Percentiles rank a stretch among this genome's conserved stretches.
Conservation (phyloP, 2,329 filamentous ascomycete species). For the Fusarium xylarioides region DNA sequence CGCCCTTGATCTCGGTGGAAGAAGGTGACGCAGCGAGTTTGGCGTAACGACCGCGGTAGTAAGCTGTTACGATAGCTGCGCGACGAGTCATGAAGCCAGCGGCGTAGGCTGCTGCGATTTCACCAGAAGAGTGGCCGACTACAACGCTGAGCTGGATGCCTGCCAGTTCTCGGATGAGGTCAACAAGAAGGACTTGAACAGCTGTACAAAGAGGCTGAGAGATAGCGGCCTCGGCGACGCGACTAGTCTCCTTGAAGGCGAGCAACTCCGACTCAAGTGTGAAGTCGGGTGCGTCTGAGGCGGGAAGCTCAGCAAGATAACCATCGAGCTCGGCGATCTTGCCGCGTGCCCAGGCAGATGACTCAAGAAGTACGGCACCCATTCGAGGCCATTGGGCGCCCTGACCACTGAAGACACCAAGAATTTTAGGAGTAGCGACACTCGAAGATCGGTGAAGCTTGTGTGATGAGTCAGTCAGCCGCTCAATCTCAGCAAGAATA, state of each 20-base stretch:
- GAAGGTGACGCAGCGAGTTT: background rate
- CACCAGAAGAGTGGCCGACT: slow-evolving; percentile 54
- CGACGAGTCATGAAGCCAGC: background rate
- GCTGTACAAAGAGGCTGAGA: slow-evolving; percentile 11
- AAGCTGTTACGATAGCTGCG: slow-evolving; percentile 45
- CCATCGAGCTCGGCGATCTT: background rate
- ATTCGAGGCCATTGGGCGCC: slow-evolving; percentile 11
- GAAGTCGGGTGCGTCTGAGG: background rate
- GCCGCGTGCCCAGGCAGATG: background rate
- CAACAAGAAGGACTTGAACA: background rate
- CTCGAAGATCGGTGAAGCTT: background rate
- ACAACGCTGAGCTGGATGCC: slow-evolving; percentile 49
- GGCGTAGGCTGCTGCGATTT: slow-evolving; percentile 1
- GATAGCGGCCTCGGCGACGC: background rate
- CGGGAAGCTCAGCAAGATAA: background rate
- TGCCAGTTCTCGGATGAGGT: background rate
- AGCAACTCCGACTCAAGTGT: background rate
- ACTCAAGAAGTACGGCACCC: background rate
- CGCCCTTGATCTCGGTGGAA: background rate
- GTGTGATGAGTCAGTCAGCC: background rate
- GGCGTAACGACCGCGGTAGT: slow-evolving; percentile 6
- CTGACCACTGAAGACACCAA: slow-evolving; percentile 3
- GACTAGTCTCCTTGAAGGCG: background rate
- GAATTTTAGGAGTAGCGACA: background rate
- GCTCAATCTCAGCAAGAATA: background rate